These are phyloP conservation scores for Aspergillus ibericus DNA, from an alignment of 2,329 filamentous ascomycete species.

Conservation along the genomic window DNA sequence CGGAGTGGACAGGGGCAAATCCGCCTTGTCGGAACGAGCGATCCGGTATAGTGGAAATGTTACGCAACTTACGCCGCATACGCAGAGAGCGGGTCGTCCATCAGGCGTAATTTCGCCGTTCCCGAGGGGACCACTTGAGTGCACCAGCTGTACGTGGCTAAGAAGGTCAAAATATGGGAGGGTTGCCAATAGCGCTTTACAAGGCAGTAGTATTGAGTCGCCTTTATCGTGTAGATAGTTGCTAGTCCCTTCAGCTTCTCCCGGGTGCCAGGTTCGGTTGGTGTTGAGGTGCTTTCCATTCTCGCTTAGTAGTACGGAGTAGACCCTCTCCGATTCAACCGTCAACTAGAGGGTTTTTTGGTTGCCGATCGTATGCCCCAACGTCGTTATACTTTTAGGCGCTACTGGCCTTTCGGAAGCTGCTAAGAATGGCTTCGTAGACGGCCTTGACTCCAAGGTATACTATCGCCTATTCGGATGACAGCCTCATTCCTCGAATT, in stretches of 20 bases:
- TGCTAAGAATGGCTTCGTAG: background rate
- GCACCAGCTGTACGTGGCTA: background rate
- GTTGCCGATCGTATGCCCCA: background rate
- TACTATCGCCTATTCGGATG: background rate
- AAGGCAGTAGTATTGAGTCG: background rate
- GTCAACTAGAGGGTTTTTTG: background rate
- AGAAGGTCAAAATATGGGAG: background rate
- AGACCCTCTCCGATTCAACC: background rate
- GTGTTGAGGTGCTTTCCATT: background rate
- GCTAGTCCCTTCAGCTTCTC: background rate
- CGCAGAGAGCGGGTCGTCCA: background rate
- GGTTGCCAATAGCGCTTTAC: background rate
- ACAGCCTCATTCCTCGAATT: background rate
- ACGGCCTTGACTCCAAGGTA: background rate
- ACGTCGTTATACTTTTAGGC: background rate
- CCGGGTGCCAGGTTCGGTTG: background rate
- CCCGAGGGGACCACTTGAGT: background rate
- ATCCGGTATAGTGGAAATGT: conserved; percentile 4
- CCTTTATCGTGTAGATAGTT: background rate
- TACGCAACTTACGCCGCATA: background rate
- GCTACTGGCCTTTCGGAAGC: background rate
- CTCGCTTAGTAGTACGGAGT: background rate
- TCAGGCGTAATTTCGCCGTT: background rate
- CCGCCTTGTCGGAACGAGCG: conserved; percentile 5
- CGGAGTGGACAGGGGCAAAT: background rate